Conservation (phyloP, 2,329 filamentous ascomycete species). For the Pleoardoris graminearum region DNA sequence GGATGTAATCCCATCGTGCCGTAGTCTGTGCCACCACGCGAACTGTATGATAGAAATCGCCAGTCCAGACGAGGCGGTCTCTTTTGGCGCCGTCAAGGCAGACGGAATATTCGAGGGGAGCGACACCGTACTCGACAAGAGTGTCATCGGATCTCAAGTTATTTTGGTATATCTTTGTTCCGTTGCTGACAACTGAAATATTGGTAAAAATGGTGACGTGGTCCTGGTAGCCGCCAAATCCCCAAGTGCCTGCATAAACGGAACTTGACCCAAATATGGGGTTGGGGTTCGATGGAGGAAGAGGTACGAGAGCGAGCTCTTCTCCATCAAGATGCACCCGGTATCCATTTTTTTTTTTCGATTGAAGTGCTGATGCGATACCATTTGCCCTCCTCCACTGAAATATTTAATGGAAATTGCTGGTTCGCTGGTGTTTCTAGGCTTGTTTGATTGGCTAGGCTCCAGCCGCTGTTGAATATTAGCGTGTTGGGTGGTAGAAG, state of each 20-base stretch:
- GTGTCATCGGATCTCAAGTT: constrained; percentile 29
- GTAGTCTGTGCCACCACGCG: constrained; percentile 45
- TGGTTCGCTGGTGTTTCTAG: constrained; percentile 17
- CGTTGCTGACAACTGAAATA: constrained; percentile 23
- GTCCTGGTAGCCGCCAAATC: constrained; percentile 50
- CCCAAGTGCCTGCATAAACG: constrained; percentile 33
- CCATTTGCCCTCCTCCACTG: constrained; percentile 43
- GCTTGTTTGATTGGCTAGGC: constrained; percentile 45
- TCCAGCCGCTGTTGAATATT: constrained; percentile 40
- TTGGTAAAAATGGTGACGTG: constrained; percentile 45
- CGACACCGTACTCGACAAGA: constrained; percentile 46
- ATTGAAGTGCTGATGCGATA: constrained; percentile 45
- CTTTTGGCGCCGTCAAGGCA: constrained; percentile 51
- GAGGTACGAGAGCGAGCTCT: constrained; percentile 22
- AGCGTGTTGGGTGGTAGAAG: constrained; percentile 44
- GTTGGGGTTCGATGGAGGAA: neutral
- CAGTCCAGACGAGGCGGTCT: constrained; percentile 49
- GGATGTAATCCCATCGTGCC: constrained; percentile 39
- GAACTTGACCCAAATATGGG: constrained; percentile 8
- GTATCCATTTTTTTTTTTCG: constrained; percentile 28
- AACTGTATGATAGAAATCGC: constrained; percentile 50
- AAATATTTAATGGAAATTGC: constrained; percentile 8
- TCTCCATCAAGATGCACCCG: constrained; percentile 33
- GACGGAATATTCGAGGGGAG: constrained; percentile 39
- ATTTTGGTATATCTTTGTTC: constrained; percentile 36